phyloP scores from a whole-genome alignment of 192 early-diverging fungal species.

The Coemansia sp. region DNA sequence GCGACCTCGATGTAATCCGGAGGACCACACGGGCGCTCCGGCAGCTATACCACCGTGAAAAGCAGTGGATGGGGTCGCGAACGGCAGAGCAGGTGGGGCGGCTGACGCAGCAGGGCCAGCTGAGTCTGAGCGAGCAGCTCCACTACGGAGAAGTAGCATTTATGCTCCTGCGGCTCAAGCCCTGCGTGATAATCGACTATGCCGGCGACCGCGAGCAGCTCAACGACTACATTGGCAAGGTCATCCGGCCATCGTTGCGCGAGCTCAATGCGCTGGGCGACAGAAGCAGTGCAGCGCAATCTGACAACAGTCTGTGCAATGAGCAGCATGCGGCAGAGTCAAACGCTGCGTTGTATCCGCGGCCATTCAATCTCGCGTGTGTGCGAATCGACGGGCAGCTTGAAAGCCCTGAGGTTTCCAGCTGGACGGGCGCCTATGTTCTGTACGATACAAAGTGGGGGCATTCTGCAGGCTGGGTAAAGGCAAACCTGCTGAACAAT shows the following conservation, averaged over 20 bases:
- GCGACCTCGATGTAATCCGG: constrained; percentile 30
- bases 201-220: constrained; percentile 38
- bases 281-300: background rate
- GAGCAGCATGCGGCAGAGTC: background rate
- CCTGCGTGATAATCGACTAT: constrained; percentile 43
- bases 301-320: background rate
- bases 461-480: constrained; percentile 25
- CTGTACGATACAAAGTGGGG: constrained; percentile 36
- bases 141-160: constrained; percentile 50
- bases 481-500: constrained; percentile 18
- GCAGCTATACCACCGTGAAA: constrained; percentile 43
- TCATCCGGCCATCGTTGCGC: constrained; percentile 31
- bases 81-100: constrained; percentile 19
- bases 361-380: constrained; percentile 32
- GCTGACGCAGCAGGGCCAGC: constrained; percentile 42
- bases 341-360: constrained; percentile 25
- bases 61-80: constrained; percentile 28
- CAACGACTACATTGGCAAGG: constrained; percentile 20
- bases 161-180: constrained; percentile 43
- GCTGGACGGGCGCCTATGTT: constrained; percentile 45
- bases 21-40: constrained; percentile 41
- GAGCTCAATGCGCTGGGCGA: constrained; percentile 40
- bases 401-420: constrained; percentile 32
- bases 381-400: constrained; percentile 23
- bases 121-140: constrained; percentile 37